Evolutionary conservation across 345 rosid genomes (phyloP).

Genomic region (Gossypium raimondii): DNA sequence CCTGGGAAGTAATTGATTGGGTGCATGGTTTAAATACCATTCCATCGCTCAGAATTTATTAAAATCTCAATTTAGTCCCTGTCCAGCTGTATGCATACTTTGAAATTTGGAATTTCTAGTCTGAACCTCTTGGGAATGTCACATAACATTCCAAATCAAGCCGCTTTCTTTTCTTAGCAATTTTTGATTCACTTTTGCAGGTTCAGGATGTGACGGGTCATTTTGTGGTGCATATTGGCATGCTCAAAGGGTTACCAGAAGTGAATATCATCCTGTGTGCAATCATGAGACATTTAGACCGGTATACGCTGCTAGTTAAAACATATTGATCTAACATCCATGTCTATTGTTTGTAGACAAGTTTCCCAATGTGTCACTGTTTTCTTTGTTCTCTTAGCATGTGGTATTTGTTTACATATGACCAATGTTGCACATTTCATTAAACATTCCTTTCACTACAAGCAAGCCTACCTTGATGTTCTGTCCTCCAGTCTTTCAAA

Average conservation of each 20-base stretch:
- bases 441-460: background rate
- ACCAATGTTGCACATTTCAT: background rate
- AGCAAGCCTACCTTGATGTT: background rate
- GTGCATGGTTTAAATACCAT: background rate
- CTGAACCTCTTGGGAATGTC: background rate
- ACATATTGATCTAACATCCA: background rate
- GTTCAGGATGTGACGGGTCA: slow-evolving; percentile 81
- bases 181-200: slow-evolving; percentile 37
- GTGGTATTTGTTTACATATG: background rate
- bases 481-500: background rate
- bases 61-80: background rate
- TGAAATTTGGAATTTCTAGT: slow-evolving; percentile 5
- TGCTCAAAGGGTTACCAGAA: slow-evolving; percentile 39
- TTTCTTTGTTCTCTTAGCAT: background rate
- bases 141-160: slow-evolving; percentile 1
- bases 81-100: background rate
- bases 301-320: slow-evolving; percentile 29
- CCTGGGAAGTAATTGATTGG: background rate
- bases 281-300: slow-evolving; percentile 54
- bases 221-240: slow-evolving; percentile 92
- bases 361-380: background rate
- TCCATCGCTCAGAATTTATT: background rate
- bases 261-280: slow-evolving; percentile 46
- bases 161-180: background rate
- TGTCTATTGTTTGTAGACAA: background rate